A percentile compares a stretch with the other conserved stretches of the same genome.
Evolutionary conservation across 202 grass and related monocot species (phyloP).

Genomic region (Miscanthus sacchariflorus): DNA sequence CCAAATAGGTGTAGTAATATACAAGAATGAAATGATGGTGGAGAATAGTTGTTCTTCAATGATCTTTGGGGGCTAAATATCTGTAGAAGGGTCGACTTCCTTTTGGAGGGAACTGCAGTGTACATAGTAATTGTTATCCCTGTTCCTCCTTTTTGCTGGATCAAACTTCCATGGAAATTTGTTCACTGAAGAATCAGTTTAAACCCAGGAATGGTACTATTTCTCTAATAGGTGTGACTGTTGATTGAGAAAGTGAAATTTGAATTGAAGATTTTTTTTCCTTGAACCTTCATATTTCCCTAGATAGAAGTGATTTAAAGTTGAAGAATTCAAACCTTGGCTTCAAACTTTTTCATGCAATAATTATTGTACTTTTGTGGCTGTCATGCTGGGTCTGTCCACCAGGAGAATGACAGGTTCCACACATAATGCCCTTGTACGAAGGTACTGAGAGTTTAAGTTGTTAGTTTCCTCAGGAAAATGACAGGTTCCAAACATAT

Average conservation of each 20-base stretch:
- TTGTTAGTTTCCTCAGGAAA: not conserved
- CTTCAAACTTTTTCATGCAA: not conserved
- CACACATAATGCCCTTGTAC: not conserved
- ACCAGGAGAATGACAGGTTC: not conserved
- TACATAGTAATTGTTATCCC: slow-evolving; percentile 37
- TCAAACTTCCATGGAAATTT: slow-evolving; percentile 4
- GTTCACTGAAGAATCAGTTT: not conserved
- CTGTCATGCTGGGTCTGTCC: not conserved
- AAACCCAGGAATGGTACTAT: not conserved
- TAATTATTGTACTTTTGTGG: not conserved
- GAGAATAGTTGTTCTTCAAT: slow-evolving; percentile 33
- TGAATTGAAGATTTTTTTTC: not conserved
- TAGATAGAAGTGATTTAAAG: not conserved
- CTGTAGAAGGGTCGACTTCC: slow-evolving; percentile 5
- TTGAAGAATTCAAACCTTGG: not conserved
- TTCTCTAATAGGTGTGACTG: not conserved
- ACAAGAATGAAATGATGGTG: slow-evolving; percentile 13
- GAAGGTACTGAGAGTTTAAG: slow-evolving; percentile 5
- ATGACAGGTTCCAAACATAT: not conserved
- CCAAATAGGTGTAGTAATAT: slow-evolving; percentile 24
- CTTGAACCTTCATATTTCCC: not conserved
- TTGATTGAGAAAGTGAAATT: not conserved
- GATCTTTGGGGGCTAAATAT: not conserved
- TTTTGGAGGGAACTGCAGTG: slow-evolving; percentile 30
- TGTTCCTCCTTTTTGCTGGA: slow-evolving; percentile 14